Evolutionary conservation across 1,284 basidiomycete species (phyloP), one percentile per base, ranked within the genome.

Genomic region (Apiotrichum sp.): DNA sequence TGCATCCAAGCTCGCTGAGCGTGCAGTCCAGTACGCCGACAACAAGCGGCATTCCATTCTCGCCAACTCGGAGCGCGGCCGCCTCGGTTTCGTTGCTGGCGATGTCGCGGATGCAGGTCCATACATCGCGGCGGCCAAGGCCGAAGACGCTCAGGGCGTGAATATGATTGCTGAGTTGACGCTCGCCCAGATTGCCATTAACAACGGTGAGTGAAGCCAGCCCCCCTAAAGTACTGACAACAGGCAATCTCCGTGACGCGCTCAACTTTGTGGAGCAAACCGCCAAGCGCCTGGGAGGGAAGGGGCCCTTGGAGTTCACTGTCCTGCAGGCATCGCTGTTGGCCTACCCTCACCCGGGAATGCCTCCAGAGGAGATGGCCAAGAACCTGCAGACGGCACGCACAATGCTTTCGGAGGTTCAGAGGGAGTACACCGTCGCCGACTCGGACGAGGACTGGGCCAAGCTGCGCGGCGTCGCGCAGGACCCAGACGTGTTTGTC

Each of bases 11-110:
- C 79, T 96, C 14, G 91, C 91, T 4, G 93, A 97, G 69, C 83
- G 91, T 50, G 88, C 91, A 0, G 84, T 97, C 39, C 91, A 96
- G 71, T 95, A 88, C 68, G 87, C 91, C 0, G 92, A 96, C 64
- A 90, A 89, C 0, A 80, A 88, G 51, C 83, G 87, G 87, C 50
- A 81, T 88, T 47, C 86, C 82, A n/a, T 90, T 87, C 69, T 89
- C 84, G 32, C 88, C 86, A 70, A 75, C 78, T 91, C 53, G 80
- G 87, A 62, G 83, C 85, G 79, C 13, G 93, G 85, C 1, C 82
- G 92, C 14, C 84, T 89, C 13, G 82, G 86, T 11, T 91, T 93
- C 67, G 82, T 56, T 77, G 86, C 74, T 81, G 86, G 48, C 77
- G 73, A 82, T 33, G 70, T 81, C 38, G 68, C 73, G 2, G 84